Conservation (phyloP, 164 flowering plant species). For the Magnolia kwangsiensis region DNA sequence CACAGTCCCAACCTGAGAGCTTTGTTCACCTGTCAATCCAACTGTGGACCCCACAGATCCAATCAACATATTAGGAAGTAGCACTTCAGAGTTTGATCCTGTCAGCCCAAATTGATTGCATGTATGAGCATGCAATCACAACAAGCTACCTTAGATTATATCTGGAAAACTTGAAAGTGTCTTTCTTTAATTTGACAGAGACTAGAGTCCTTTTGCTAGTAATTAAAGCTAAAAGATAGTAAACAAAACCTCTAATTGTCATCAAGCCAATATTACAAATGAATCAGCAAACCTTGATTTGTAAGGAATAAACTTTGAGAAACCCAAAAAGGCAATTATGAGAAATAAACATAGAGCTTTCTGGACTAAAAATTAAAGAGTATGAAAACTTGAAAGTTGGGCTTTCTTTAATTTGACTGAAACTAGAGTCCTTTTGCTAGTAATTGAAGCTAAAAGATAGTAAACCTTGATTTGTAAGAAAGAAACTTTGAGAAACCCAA, state of each 20-base stretch:
- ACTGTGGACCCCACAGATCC: not conserved
- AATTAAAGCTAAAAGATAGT: not conserved
- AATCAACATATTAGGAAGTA: too few relatives aligned
- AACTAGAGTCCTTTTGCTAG: not conserved
- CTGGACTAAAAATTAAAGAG: too few relatives aligned
- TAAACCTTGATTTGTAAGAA: too few relatives aligned
- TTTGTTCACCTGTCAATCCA: not conserved
- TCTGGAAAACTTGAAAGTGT: not conserved
- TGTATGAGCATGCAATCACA: not conserved
- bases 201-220: not conserved
- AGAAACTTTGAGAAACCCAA: too few relatives aligned
- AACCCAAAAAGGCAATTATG: too few relatives aligned
- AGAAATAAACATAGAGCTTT: too few relatives aligned
- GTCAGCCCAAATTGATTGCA: not conserved
- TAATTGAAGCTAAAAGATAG: not conserved
- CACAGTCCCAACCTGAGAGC: too few relatives aligned
- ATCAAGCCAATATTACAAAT: not conserved
- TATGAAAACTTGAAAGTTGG: too few relatives aligned
- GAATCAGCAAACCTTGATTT: not conserved
- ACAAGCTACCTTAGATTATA: not conserved
- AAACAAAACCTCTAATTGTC: too few relatives aligned
- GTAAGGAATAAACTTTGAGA: too few relatives aligned
- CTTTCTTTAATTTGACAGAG: not conserved
- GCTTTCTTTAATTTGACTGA: not conserved
- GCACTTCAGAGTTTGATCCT: not conserved